phyloP scores from a whole-genome alignment of 75 land plant genomes.

The Picea glauca region DNA sequence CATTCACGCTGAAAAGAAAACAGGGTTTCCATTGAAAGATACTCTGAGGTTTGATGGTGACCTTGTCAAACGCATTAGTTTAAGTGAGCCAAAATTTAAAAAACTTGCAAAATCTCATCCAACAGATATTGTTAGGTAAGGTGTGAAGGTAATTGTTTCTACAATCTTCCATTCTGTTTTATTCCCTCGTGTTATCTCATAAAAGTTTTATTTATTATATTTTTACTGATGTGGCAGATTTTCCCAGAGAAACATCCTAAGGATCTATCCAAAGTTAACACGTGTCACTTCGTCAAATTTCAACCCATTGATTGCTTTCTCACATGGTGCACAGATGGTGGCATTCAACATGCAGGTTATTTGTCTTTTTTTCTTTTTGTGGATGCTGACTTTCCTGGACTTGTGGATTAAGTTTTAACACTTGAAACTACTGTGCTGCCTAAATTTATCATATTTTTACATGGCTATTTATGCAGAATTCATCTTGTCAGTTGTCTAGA shows the following conservation, averaged over 20 bases:
- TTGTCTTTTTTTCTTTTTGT: background rate
- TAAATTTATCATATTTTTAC: background rate
- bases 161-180: background rate
- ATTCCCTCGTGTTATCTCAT: background rate
- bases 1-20: constrained; percentile 60
- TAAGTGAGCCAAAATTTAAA: constrained; percentile 61
- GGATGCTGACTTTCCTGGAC: background rate
- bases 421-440: background rate
- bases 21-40: constrained; percentile 30
- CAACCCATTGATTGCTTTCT: constrained; percentile 63
- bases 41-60: constrained; percentile 29
- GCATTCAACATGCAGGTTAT: constrained; percentile 88
- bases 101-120: constrained; percentile 30
- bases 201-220: background rate
- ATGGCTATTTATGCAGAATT: background rate
- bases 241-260: constrained; percentile 49
- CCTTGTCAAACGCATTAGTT: constrained; percentile 56
- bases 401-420: background rate
- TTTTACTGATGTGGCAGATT: constrained; percentile 34
- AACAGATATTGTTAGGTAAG: constrained; percentile 43
- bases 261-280: constrained; percentile 65
- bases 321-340: constrained; percentile 90
- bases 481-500: background rate
- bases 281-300: constrained; percentile 71
- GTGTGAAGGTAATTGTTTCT: background rate